Percentiles rank a stretch among this genome's conserved stretches.
Evolutionary conservation across 1,284 basidiomycete genomes (phyloP).

Genomic region (Tilletia setariae): DNA sequence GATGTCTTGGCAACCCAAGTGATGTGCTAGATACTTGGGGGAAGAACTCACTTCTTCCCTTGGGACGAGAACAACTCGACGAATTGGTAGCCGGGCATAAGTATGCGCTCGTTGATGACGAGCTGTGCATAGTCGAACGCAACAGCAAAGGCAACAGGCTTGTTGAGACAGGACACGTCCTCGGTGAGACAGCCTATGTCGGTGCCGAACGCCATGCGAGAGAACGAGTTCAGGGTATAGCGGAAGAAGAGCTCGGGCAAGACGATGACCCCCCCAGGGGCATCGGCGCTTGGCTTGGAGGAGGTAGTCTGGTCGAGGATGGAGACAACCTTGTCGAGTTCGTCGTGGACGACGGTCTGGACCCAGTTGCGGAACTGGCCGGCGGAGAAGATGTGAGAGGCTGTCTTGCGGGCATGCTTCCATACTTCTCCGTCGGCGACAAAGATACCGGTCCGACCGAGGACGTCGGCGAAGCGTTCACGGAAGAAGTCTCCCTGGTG

Average conservation of each 20-base stretch:
- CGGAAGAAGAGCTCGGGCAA: slow-evolving; percentile 39
- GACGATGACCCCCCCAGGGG: not conserved
- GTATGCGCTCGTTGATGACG: slow-evolving; percentile 40
- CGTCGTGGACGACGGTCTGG: slow-evolving; percentile 37
- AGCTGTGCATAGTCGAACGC: slow-evolving; percentile 52
- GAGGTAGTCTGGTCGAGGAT: slow-evolving; percentile 26
- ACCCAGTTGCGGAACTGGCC: slow-evolving; percentile 38
- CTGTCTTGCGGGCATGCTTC: slow-evolving; percentile 44
- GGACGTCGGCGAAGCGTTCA: slow-evolving; percentile 31
- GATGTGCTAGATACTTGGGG: not conserved
- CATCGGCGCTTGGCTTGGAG: not conserved
- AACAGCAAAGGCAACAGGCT: slow-evolving; percentile 44
- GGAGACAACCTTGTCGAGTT: slow-evolving; percentile 32
- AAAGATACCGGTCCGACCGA: slow-evolving; percentile 40
- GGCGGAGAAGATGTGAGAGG: slow-evolving; percentile 42
- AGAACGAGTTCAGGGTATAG: slow-evolving; percentile 24
- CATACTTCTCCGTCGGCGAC: slow-evolving; percentile 46
- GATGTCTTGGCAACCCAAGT: too few relatives aligned
- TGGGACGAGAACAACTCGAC: slow-evolving; percentile 35
- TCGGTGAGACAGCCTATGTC: slow-evolving; percentile 32
- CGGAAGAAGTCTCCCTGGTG: slow-evolving; percentile 43
- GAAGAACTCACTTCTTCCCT: slow-evolving; percentile 20
- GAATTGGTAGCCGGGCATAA: slow-evolving; percentile 30
- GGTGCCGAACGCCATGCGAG: slow-evolving; percentile 18
- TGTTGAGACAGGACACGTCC: slow-evolving; percentile 32